A percentile compares a stretch with the other conserved stretches of the same genome.
Conservation (phyloP, 345 rosid species). For the Trapa incisa region DNA sequence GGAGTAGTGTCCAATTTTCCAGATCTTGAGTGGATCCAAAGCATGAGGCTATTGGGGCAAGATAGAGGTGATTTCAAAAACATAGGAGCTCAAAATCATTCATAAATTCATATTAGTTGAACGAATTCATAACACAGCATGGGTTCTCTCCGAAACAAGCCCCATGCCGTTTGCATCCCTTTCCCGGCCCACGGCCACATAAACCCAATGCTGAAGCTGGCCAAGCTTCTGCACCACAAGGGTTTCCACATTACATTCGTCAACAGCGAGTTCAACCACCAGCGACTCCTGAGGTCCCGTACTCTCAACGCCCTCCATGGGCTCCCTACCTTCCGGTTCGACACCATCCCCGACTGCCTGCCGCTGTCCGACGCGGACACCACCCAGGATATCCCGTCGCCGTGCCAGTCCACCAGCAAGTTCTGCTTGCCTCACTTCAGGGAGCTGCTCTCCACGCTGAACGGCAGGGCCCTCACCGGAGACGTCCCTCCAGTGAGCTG, state of each 20-base stretch:
- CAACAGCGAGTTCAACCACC: slow-evolving; percentile 35
- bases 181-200: slow-evolving; percentile 49
- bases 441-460: slow-evolving; percentile 20
- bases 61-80: too few species aligned
- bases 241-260: slow-evolving; percentile 46
- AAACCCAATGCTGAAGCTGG: slow-evolving; percentile 34
- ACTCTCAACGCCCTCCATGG: slow-evolving; percentile 20
- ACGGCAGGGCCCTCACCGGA: slow-evolving; percentile 2
- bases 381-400: slow-evolving; percentile 32
- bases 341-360: slow-evolving; percentile 7
- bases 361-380: slow-evolving; percentile 12
- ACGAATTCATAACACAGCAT: neutral
- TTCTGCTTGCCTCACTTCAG: slow-evolving; percentile 21
- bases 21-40: too few species aligned
- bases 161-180: slow-evolving; percentile 42
- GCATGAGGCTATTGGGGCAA: too few species aligned
- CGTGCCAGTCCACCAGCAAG: slow-evolving; percentile 23
- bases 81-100: too few species aligned
- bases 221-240: slow-evolving; percentile 32
- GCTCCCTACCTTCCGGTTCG: slow-evolving; percentile 29
- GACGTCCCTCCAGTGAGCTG: slow-evolving; percentile 23
- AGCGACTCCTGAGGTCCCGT: slow-evolving; percentile 26
- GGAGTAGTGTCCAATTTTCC: too few species aligned
- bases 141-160: slow-evolving; percentile 8
- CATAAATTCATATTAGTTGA: too few species aligned